Base-by-base conservation (phyloP, 208 protist species). In the Acanthamoeba divionensis region DNA sequence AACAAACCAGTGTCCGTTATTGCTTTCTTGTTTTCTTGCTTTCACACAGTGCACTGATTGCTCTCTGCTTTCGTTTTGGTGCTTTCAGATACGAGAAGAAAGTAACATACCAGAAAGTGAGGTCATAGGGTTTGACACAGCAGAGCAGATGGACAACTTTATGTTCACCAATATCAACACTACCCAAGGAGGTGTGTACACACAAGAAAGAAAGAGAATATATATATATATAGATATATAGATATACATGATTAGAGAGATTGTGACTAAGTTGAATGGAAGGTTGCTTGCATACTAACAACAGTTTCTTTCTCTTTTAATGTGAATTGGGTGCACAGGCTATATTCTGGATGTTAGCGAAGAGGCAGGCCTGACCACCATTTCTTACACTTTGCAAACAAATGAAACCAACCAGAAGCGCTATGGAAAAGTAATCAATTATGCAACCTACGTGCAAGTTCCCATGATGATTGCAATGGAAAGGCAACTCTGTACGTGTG, bases 381-480 rank as follows among this genome's bases (percentile, higher is more conserved):
- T 79, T 4, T 18, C 31, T 4, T 90, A 60, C 45, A 77, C 29
- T 9, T 26, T 79, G 8, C 63, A 44, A 2, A 21, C 13, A 24
- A 79, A 90, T 18, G 83, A 62, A 15, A 88, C 80, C 2, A 66
- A 88, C 36, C 55, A 69, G 29, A 8, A 24, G 21, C 31, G 80
- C 6, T 47, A 79, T 12, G 45, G 38, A 12, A 41, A 77, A 31
- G 21, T 31, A 6, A 62, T 44, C 26, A 47, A 79, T 5, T 90
- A 90, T n/a, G 45, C 83, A 18, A 90, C 63, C 26, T 79, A 62
- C 13, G 63, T 73, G 2, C 55, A 88, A 26, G 41, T 71, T 12
- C 80, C 80, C 10, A 88, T 88, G 80, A 54, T 71, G 57, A 62
- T 88, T 33, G 9, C 80, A 26, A 21, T 88, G 0, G 60, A 88